Evolutionary conservation across 176 grass and related monocot species (phyloP).

Genomic region (Musa beccarii): DNA sequence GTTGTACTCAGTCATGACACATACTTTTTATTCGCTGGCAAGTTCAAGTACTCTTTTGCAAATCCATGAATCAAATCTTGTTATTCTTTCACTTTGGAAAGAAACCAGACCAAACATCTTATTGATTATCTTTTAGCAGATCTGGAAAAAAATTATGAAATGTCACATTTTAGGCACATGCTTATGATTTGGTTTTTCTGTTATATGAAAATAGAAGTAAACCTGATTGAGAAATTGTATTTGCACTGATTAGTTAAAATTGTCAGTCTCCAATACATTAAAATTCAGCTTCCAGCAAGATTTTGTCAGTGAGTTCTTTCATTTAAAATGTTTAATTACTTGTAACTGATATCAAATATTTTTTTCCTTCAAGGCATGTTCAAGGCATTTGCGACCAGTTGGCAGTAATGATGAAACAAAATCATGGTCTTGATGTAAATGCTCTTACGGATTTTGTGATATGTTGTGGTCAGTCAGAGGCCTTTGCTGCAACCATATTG

Average conservation of each 20-base stretch:
- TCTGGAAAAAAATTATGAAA: no score
- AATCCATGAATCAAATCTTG: neutral
- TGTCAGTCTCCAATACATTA: no score
- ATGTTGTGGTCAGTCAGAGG: constrained; percentile 80
- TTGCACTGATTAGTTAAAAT: no score
- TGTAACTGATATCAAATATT: neutral
- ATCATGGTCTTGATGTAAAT: constrained; percentile 44
- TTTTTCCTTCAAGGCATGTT: constrained; percentile 53
- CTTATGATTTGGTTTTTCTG: neutral
- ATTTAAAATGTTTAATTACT: neutral
- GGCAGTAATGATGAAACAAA: constrained; percentile 35
- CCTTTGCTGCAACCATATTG: constrained; percentile 69
- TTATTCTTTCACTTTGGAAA: neutral
- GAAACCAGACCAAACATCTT: neutral
- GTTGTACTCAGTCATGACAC: neutral
- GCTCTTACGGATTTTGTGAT: constrained; percentile 64
- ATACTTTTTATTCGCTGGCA: neutral
- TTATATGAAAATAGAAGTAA: neutral
- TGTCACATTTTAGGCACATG: neutral
- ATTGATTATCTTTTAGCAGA: no score
- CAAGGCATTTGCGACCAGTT: constrained; percentile 76
- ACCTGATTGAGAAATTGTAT: neutral
- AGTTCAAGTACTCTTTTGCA: neutral
- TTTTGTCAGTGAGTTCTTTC: neutral
- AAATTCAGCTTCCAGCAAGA: neutral